A percentile compares a stretch with the other conserved stretches of the same genome.
phyloP scores from a whole-genome alignment of 192 early-diverging fungal genomes.

The Backusella mclennaniae region DNA sequence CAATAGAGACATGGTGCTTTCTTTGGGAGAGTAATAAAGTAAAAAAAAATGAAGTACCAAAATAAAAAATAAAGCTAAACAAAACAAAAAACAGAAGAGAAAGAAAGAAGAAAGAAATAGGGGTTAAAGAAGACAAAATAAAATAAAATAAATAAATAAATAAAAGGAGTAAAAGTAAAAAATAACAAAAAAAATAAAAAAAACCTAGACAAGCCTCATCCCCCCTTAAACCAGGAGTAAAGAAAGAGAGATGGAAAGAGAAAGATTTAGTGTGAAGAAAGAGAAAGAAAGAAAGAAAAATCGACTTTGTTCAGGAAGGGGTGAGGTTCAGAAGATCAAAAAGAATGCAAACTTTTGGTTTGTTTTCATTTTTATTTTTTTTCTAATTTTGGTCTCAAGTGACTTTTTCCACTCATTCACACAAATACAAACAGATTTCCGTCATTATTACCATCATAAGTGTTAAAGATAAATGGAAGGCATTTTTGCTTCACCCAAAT shows the following conservation, averaged over 20 bases:
- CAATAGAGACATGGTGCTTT: not conserved
- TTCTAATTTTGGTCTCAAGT: slow-evolving; percentile 1
- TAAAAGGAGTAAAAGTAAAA: not conserved
- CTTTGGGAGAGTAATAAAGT: not conserved
- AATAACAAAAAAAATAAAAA: not conserved
- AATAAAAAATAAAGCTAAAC: not conserved
- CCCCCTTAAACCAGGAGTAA: slow-evolving; percentile 5
- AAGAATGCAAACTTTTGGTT: slow-evolving; percentile 3
- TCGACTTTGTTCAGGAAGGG: not conserved
- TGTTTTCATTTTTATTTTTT: slow-evolving; percentile 4
- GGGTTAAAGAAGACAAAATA: not conserved
- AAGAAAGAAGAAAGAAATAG: not conserved
- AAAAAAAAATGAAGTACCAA: not conserved
- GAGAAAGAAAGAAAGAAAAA: not conserved
- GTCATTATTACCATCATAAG: not conserved
- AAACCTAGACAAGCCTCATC: not conserved
- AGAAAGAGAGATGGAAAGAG: not conserved
- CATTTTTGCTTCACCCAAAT: not conserved
- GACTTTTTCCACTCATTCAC: not conserved
- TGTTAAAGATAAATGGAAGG: too few relatives aligned
- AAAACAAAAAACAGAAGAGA: slow-evolving; percentile 1
- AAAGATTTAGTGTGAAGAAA: not conserved
- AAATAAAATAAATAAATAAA: not conserved
- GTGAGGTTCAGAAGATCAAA: not conserved
- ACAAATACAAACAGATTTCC: not conserved